Evolutionary conservation across 192 early-diverging fungal genomes (phyloP).

Genomic region (Blastocladiella britannica): DNA sequence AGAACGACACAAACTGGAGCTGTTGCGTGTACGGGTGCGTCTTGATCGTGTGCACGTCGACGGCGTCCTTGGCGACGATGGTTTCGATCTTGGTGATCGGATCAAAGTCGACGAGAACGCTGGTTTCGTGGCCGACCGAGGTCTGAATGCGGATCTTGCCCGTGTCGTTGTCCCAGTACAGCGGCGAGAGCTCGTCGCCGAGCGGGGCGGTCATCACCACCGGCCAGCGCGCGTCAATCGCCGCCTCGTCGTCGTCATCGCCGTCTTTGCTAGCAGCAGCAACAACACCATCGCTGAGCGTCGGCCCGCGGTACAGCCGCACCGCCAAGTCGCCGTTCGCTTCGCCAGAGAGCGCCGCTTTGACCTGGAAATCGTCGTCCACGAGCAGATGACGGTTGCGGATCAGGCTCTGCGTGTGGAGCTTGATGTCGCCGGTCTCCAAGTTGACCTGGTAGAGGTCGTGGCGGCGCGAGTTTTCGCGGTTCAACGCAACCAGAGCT

Average conservation of each 20-base stretch:
- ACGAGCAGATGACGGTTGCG: too few relatives aligned
- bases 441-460: background rate
- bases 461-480: background rate
- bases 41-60: background rate
- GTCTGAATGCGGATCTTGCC: background rate
- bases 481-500: background rate
- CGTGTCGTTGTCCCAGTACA: background rate
- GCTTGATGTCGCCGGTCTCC: background rate
- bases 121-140: background rate
- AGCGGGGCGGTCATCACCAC: too few relatives aligned
- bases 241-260: too few relatives aligned
- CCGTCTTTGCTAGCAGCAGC: too few relatives aligned
- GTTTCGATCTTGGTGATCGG: background rate
- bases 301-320: too few relatives aligned
- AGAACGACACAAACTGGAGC: background rate
- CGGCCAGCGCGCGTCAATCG: too few relatives aligned
- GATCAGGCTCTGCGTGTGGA: too few relatives aligned
- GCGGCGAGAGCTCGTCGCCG: background rate
- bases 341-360: too few relatives aligned
- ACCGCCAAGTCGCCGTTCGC: too few relatives aligned
- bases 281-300: too few relatives aligned
- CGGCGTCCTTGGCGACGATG: background rate
- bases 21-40: background rate
- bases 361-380: too few relatives aligned
- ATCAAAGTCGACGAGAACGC: background rate